These are phyloP conservation scores for Seiridium unicorne DNA, from an alignment of 2,329 filamentous ascomycete species.

Conservation along the genomic window DNA sequence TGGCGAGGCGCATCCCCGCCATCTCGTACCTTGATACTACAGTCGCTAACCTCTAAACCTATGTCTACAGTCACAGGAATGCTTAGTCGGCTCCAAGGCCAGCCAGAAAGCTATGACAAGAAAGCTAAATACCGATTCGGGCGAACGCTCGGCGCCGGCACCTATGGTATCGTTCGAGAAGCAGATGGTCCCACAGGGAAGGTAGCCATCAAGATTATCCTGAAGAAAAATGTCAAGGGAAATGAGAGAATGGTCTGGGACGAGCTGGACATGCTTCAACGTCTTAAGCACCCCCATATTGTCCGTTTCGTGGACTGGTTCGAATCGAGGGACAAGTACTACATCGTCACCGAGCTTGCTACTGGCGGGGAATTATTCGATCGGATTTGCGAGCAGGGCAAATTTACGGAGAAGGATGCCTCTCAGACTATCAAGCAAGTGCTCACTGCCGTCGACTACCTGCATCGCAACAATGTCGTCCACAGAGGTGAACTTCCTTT, in stretches of 20 bases:
- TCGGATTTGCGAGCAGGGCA: slow-evolving; percentile 95
- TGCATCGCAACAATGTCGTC: slow-evolving; percentile 92
- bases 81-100: slow-evolving; percentile 93
- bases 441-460: slow-evolving; percentile 87
- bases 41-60: slow-evolving; percentile 10
- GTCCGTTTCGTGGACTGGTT: slow-evolving; percentile 99
- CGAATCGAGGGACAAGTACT: slow-evolving; percentile 98
- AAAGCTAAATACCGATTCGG: slow-evolving; percentile 95
- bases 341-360: slow-evolving; percentile 95
- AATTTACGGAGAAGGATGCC: slow-evolving; percentile 97
- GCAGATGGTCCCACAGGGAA: slow-evolving; percentile 81
- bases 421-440: slow-evolving; percentile 95
- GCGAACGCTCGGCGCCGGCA: slow-evolving; percentile 90
- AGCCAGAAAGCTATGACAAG: slow-evolving; percentile 98
- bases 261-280: slow-evolving; percentile 90
- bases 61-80: slow-evolving; percentile 70
- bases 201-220: slow-evolving; percentile 96
- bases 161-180: slow-evolving; percentile 97
- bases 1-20: too few species aligned
- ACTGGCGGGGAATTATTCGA: slow-evolving; percentile 97
- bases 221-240: slow-evolving; percentile 98
- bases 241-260: slow-evolving; percentile 99
- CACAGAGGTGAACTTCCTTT: slow-evolving; percentile 68
- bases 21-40: background rate
- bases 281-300: slow-evolving; percentile 89